These are phyloP conservation scores for Phytophthora melonis DNA, from an alignment of 352 stramenopile genomes.

Conservation along the genomic window DNA sequence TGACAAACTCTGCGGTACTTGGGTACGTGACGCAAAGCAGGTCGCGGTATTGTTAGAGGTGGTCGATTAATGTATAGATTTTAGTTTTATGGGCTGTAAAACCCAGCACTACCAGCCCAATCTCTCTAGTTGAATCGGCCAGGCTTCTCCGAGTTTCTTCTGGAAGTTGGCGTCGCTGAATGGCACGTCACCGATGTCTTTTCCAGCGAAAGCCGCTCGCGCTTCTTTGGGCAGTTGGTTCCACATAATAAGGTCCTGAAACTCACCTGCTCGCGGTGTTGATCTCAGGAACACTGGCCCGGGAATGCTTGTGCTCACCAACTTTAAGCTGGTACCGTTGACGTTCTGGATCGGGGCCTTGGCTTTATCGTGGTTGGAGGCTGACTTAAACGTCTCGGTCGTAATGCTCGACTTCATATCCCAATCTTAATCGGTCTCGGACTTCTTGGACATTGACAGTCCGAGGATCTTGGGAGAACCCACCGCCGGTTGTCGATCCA, in stretches of 20 bases:
- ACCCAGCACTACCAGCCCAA: no score
- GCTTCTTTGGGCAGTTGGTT: neutral
- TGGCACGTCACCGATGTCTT: neutral
- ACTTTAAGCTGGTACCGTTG: neutral
- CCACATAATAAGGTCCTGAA: conserved; percentile 1
- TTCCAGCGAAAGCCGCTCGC: neutral
- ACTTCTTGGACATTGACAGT: neutral
- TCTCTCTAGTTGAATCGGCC: no score
- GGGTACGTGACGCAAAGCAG: no score
- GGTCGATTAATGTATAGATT: no score
- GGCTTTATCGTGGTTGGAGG: neutral
- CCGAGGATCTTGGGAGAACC: neutral
- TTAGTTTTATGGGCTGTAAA: no score
- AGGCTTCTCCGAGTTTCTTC: neutral
- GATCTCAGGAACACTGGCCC: neutral
- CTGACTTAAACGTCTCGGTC: neutral
- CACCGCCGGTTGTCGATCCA: neutral
- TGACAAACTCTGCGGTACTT: no score
- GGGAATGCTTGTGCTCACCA: neutral
- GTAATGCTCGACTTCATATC: neutral
- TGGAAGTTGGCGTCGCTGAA: neutral
- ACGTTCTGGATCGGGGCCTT: neutral
- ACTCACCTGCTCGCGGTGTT: neutral
- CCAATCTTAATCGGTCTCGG: neutral
- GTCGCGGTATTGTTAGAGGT: no score